Base-by-base conservation (phyloP, 768 basidiomycete species). In the Boletus reticulatus region DNA sequence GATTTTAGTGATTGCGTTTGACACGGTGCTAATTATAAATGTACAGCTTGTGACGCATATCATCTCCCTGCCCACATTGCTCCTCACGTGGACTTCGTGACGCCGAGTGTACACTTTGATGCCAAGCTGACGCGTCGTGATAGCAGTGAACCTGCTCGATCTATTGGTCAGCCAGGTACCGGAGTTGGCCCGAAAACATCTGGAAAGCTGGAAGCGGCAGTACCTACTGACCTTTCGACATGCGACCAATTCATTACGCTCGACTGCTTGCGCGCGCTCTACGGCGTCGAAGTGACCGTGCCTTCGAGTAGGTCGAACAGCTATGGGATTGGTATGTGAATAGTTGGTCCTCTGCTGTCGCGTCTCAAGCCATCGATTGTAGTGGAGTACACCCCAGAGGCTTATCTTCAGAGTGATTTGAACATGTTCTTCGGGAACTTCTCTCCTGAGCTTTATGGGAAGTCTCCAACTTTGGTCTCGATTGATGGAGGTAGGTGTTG, bases 331-430 rank as follows among this genome's bases (percentile, higher is more conserved):
- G 67, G 72, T 72, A 9, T 59, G 57, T 50, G 20, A 12, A 17
- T 37, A 34, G 34, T 6, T 34, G 13, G 34, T 50, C 37, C 31
- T 4, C 20, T 9, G 27, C 8, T 4, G 11, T 24, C 6, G 36
- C 4, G 8, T 13, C 42, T 47, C 9, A 32, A n/a, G 13, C 43
- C 17, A 57, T 43, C 19, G 20, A 16, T 3, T 36, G 8, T 51
- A 72, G 72, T 66, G 52, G 75, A 76, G 50, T 75, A 66, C 51
- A 65, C 71, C 4, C 74, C 75, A 12, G 58, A 68, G 47, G 64
- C 71, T 12, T 73, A 65, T 48, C 50, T 71, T 19, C 59, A 61
- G 13, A 60, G 58, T 19, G 74, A 74, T 51, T 32, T 73, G 19
- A 6, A 36, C 42, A 72, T 19, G 50, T 74, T 67, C 75, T 74